Percentiles rank a stretch among this genome's conserved stretches.
Conservation (phyloP, 768 basidiomycete genomes). For the Agaricus bisporus region DNA sequence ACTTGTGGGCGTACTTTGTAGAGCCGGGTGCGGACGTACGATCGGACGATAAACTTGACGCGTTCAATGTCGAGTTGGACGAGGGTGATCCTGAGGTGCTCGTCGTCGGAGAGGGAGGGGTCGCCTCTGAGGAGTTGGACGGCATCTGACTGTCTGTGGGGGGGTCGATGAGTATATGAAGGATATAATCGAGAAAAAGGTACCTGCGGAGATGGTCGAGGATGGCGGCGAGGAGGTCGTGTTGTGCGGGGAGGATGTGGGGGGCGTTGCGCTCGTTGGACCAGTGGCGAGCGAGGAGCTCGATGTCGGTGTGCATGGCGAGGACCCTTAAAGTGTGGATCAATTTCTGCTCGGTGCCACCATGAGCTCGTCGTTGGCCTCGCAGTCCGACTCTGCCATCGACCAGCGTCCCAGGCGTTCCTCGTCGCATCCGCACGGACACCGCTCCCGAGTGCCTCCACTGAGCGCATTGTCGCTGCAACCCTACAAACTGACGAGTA, state of each 20-base stretch:
- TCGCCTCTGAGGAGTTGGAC: constrained; percentile 75
- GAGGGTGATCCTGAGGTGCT: constrained; percentile 88
- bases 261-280: constrained; percentile 81
- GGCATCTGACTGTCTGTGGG: constrained; percentile 55
- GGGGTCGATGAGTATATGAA: background rate
- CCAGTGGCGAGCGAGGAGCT: constrained; percentile 76
- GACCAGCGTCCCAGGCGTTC: no score
- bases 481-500: background rate
- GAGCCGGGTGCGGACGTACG: constrained; percentile 81
- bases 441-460: no score
- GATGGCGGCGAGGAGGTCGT: constrained; percentile 55
- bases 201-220: constrained; percentile 77
- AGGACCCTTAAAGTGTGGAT: constrained; percentile 43
- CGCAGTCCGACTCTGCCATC: no score
- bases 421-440: no score
- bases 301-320: constrained; percentile 24
- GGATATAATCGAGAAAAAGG: no score
- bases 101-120: constrained; percentile 83
- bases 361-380: no score
- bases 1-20: constrained; percentile 57
- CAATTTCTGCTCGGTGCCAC: background rate
- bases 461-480: background rate
- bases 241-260: constrained; percentile 71
- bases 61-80: constrained; percentile 94
- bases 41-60: constrained; percentile 86